Evolutionary conservation across 257 asterid species (phyloP), one percentile per base, ranked within the genome.

Genomic region (Salvia rosmarinus): DNA sequence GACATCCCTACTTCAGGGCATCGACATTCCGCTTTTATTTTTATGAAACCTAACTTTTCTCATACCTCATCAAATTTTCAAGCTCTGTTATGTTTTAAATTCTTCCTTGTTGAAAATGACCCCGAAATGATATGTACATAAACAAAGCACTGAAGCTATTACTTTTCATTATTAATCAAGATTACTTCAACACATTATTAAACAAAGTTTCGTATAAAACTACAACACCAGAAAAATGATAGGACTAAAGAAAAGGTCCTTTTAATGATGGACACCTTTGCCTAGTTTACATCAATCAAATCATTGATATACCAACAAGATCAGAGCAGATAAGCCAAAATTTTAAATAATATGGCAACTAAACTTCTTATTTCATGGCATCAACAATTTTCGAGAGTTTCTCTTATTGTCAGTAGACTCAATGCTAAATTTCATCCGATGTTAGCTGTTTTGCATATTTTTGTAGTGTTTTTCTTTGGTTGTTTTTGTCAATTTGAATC

Each of bases 151-250:
- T 44, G 68, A 34, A 46, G 60, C 3, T 20, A n/a, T 20, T 47
- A 17, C 19, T 20, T 71, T 12, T 21, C 6, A 14, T 46, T 59
- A 49, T 23, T 3, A 39, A 57, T 47, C 59, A 59, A 71, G 68
- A 46, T 43, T 17, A 58, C 49, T 6, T 70, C 37, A 57, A 57
- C 46, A n/a, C 6, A 58, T n/a, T 4, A 55, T n/a, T 4, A 55
- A 23, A 69, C 13, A 39, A 14, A 19, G 51, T 57, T 70, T 37
- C 67, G 42, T 28, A 71, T 44, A 11, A 51, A 52, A 64, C 72
- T 25, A 14, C 50, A 19, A 8, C 68, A 56, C 40, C 55, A 64
- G 4, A 30, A 73, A 37, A 43, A 14, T 39, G 19, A n/a, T 19
- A 34, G 37, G 23, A 19, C 67, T n/a, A 35, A 40, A 28, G 50